These are phyloP conservation scores for Gautieria morchelliformis DNA, from an alignment of 768 basidiomycete species.

Conservation along the genomic window DNA sequence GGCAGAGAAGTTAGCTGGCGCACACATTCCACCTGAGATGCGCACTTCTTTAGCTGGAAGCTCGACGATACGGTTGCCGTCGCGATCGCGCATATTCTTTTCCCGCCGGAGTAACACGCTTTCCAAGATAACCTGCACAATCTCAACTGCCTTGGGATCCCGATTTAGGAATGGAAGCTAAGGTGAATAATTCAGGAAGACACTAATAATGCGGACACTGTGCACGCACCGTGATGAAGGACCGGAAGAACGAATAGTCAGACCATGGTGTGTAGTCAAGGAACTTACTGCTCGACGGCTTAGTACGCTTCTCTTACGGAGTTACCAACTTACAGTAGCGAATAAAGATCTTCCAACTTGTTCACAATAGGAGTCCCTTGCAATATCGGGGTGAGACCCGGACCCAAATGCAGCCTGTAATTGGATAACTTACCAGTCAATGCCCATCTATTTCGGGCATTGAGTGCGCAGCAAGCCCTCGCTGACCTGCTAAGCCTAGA, in stretches of 20 bases:
- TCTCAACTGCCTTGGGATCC: constrained; percentile 88
- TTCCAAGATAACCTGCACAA: constrained; percentile 91
- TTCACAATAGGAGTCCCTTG: constrained; percentile 91
- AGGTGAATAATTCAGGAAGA: not conserved
- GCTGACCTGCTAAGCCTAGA: constrained; percentile 82
- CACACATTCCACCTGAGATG: constrained; percentile 1
- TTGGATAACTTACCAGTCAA: constrained; percentile 51
- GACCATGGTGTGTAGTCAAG: constrained; percentile 75
- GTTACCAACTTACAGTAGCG: constrained; percentile 44
- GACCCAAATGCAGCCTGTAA: not conserved
- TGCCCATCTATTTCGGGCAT: constrained; percentile 77
- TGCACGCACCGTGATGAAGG: constrained; percentile 23
- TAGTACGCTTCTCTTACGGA: not conserved
- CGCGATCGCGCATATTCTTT: constrained; percentile 82
- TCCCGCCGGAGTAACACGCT: constrained; percentile 81
- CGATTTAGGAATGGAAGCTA: constrained; percentile 76
- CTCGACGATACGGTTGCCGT: constrained; percentile 83
- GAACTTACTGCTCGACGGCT: constrained; percentile 46
- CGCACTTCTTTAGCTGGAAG: constrained; percentile 76
- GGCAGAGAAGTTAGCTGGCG: not conserved
- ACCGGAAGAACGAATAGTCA: constrained; percentile 80
- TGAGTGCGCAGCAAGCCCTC: constrained; percentile 78
- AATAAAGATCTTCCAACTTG: constrained; percentile 83
- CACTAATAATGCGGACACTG: not conserved
- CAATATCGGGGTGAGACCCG: not conserved